Evolutionary conservation across 1,139 yeast species (phyloP).

Genomic region (Taiozyma sp.): DNA sequence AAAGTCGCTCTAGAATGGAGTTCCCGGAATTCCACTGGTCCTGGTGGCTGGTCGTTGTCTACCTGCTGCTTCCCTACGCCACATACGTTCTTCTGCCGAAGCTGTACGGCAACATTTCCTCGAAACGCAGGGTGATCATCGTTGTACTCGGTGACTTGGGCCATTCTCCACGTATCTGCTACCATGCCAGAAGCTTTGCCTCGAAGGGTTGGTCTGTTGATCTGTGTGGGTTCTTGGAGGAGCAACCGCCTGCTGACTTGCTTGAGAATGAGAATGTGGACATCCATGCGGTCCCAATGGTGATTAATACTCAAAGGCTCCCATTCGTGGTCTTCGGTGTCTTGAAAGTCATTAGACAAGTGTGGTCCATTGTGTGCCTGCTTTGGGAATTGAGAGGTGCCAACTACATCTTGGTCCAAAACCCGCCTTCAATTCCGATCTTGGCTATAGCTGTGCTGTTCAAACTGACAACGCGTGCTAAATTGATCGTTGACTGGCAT

Average conservation of each 20-base stretch:
- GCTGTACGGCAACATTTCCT: slow-evolving; percentile 28
- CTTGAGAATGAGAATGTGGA: slow-evolving; percentile 49
- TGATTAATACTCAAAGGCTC: slow-evolving; percentile 37
- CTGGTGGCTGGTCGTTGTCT: slow-evolving; percentile 28
- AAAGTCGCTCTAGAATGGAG: neutral
- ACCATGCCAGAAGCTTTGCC: slow-evolving; percentile 84
- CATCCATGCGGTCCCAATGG: slow-evolving; percentile 42
- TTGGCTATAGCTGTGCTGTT: slow-evolving; percentile 58
- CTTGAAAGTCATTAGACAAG: slow-evolving; percentile 56
- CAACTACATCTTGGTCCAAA: slow-evolving; percentile 74
- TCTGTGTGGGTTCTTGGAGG: slow-evolving; percentile 79
- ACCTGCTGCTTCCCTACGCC: slow-evolving; percentile 32
- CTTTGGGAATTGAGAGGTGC: slow-evolving; percentile 56
- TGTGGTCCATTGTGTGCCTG: slow-evolving; percentile 39
- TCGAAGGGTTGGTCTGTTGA: slow-evolving; percentile 67
- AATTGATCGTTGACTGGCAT: slow-evolving; percentile 91
- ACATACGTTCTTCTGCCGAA: slow-evolving; percentile 31
- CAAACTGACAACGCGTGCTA: slow-evolving; percentile 49
- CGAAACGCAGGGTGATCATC: slow-evolving; percentile 56
- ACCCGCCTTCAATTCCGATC: slow-evolving; percentile 91
- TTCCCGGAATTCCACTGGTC: slow-evolving; percentile 20
- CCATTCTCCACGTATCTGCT: slow-evolving; percentile 92
- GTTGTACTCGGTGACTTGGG: slow-evolving; percentile 92
- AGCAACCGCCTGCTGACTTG: slow-evolving; percentile 46
- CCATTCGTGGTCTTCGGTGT: slow-evolving; percentile 60